Conservation (phyloP, 1,284 basidiomycete genomes). For the Cryptococcus sp. region DNA sequence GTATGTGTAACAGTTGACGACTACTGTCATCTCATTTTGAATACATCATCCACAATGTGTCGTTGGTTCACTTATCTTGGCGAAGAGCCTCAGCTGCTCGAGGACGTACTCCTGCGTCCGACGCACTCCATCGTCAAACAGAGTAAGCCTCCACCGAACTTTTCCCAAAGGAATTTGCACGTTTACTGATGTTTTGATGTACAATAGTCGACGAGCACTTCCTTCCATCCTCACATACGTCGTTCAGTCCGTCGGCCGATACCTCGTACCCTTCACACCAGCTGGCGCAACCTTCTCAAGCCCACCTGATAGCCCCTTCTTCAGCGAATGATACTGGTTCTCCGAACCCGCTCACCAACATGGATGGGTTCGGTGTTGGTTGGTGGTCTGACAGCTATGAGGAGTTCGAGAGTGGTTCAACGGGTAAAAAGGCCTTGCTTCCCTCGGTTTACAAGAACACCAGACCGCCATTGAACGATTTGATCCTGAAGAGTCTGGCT, state of each 20-base stretch:
- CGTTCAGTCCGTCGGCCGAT: conserved; percentile 2
- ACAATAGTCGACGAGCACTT: conserved; percentile 47
- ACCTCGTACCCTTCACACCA: background rate
- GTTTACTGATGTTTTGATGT: too few relatives aligned
- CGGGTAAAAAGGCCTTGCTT: conserved; percentile 25
- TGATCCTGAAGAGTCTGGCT: conserved; percentile 47
- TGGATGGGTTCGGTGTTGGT: conserved; percentile 19
- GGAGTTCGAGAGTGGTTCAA: conserved; percentile 8
- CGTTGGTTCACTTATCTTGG: conserved; percentile 54
- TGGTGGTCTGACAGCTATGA: conserved; percentile 17
- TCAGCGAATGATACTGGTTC: conserved; percentile 15
- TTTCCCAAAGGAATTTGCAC: background rate
- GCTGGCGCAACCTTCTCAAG: background rate
- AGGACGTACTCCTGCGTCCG: conserved; percentile 49
- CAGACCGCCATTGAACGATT: conserved; percentile 49
- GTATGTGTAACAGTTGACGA: too few relatives aligned
- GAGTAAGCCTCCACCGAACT: conserved; percentile 9
- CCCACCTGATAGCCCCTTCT: conserved; percentile 1
- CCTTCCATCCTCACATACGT: conserved; percentile 31
- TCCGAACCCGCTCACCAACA: conserved; percentile 15
- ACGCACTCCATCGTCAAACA: conserved; percentile 45
- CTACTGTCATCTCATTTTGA: too few relatives aligned
- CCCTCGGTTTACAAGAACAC: conserved; percentile 51
- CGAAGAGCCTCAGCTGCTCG: conserved; percentile 49
- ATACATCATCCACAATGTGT: conserved; percentile 27